phyloP scores from a whole-genome alignment of 108 stramenopile genomes.

The Cylindrotheca fusiformis region DNA sequence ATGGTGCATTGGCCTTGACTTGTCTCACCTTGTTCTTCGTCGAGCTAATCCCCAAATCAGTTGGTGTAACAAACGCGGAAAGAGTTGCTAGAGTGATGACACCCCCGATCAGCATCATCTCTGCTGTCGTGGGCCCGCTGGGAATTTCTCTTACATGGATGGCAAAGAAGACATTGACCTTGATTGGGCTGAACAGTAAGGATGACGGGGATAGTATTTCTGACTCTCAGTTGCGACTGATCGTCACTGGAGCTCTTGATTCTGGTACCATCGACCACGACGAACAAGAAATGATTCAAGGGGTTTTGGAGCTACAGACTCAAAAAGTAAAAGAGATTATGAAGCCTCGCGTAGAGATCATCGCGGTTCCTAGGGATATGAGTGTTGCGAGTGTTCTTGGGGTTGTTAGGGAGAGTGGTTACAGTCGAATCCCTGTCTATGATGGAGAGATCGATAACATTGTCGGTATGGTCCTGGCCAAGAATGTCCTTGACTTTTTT shows the following conservation, averaged over 20 bases:
- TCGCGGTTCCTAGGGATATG: slow-evolving; percentile 84
- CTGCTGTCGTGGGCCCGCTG: slow-evolving; percentile 80
- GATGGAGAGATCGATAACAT: slow-evolving; percentile 97
- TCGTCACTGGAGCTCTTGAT: slow-evolving; percentile 92
- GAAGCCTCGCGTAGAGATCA: slow-evolving; percentile 94
- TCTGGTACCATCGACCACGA: slow-evolving; percentile 94
- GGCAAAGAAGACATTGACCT: slow-evolving; percentile 71
- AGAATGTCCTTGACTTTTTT: slow-evolving; percentile 93
- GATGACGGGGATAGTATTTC: slow-evolving; percentile 73
- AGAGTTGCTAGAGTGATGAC: slow-evolving; percentile 88
- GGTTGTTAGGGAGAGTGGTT: slow-evolving; percentile 79
- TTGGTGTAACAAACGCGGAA: slow-evolving; percentile 95
- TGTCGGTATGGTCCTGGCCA: slow-evolving; percentile 94
- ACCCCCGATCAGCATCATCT: slow-evolving; percentile 83
- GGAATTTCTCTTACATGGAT: slow-evolving; percentile 82
- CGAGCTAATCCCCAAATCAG: slow-evolving; percentile 91
- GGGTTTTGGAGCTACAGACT: slow-evolving; percentile 92
- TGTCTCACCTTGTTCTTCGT: slow-evolving; percentile 93
- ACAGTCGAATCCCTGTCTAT: slow-evolving; percentile 95
- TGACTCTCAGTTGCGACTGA: slow-evolving; percentile 91
- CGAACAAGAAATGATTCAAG: slow-evolving; percentile 97
- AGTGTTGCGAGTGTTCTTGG: slow-evolving; percentile 83
- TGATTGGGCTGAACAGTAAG: slow-evolving; percentile 80
- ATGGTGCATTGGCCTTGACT: slow-evolving; percentile 86
- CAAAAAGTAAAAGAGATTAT: slow-evolving; percentile 90